Base-by-base conservation (phyloP, 495 filamentous ascomycete species). In the Aspergillus carlsbadensis region DNA sequence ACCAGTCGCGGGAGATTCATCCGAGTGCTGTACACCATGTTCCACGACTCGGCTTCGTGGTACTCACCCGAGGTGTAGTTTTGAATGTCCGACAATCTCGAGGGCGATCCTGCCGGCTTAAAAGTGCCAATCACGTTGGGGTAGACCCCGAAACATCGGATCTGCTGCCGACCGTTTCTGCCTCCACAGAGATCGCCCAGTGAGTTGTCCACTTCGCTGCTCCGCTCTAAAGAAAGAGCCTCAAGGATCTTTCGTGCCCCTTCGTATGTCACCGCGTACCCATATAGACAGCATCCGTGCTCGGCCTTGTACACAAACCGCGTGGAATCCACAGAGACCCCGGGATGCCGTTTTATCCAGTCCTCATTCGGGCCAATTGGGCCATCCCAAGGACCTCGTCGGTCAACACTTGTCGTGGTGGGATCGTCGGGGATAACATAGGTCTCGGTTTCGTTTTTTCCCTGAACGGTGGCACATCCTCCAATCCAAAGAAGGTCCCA, bases 401-500 rank as follows among this genome's bases (percentile, higher is more conserved):
- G 49, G 15, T 63, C 42, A 10, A 49, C 14, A 35, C 46, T 60
- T 0, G 56, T 54, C 15, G 63, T 60, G 6, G 70, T 72, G 11
- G 67, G 70, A 37, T 70, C 67, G 17, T 70, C 54, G 8, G 69
- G 65, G 21, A 70, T 69, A n/a, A 55, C 65, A 44, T 70, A 72
- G 24, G 65, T 62, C 4, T 56, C 26, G 1, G 60, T 65, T 44
- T 72, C 62, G 24, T 66, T 66, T 13, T 48, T 17, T 0, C 49
- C 46, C 13, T 65, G 59, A 0, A 52, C 59, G 6, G 68, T 64
- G 6, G 72, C 68, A 62, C 81, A 83, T 48, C 80, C 78, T 5
- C 81, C 81, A 31, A 83, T 65, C 80, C 81, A 83, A 4, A 84
- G 65, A 26, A 83, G 60, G 57, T 84, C 77, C 83, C 83, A 86